Base-by-base conservation (phyloP, 768 basidiomycete genomes). In the Austroboletus eburneus region DNA sequence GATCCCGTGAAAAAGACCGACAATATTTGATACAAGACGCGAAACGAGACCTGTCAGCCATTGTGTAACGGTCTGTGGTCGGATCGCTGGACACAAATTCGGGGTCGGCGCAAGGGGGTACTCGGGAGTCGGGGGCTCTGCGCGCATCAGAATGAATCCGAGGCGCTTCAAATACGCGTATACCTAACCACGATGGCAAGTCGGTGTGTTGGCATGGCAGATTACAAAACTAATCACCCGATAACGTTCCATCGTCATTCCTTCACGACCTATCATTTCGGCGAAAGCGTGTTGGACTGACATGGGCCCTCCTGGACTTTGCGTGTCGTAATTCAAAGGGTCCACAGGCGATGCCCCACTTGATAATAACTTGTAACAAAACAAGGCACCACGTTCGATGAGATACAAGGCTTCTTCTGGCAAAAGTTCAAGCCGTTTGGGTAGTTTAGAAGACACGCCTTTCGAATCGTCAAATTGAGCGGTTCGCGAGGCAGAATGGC, bases 331-430 rank as follows among this genome's bases (percentile, higher is more conserved):
- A 46, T 39, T 44, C 6, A 22, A 40, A 36, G 41, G 16, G 9
- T 52, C 56, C 17, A 25, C 20, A 12, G 17, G 42, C 9, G 66
- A 42, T 13, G 62, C 37, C 29, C 65, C 51, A 24, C 66, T 14
- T 23, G 69, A 64, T 12, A 58, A 60, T 1, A 79, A 71, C 58
- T 82, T 85, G 79, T 85, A 92, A 58, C 92, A 92, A 51, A 89
- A 87, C 51, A 97, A 69, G 2, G 86, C 77, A 0, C 96, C 95
- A 35, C 94, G 73, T 67, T 98, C 96, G 37, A 95, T 76, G 25
- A 98, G 78, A 71, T 97, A 98, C 16, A 99, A 75, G 0, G 91
- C 81, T 69, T 99, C 96, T 69, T 99, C 96, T 0, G 96, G 96
- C 2, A 99, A 74, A 0, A 99, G 74, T 59, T 97, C 92, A 16